phyloP scores from a whole-genome alignment of 805 yeast species.

The Saturnispora dispora region DNA sequence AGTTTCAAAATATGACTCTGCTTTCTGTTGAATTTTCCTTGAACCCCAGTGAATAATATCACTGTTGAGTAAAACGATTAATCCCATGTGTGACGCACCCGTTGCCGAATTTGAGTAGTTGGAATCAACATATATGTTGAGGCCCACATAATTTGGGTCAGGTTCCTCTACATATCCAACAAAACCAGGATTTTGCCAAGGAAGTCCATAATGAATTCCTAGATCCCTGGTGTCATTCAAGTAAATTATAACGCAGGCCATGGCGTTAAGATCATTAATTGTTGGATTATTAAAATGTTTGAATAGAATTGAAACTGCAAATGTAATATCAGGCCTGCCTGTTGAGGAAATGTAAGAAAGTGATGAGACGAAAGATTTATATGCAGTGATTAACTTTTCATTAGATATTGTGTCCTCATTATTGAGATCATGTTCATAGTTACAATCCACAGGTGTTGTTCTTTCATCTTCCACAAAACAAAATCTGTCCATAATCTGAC shows the following conservation, averaged over 20 bases:
- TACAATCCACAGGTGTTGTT: neutral
- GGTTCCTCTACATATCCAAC: neutral
- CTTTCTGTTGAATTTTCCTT: neutral
- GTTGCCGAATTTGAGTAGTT: neutral
- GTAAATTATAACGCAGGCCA: neutral
- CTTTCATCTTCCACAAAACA: neutral
- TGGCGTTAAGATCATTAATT: neutral
- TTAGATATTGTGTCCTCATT: neutral
- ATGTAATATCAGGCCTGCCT: neutral
- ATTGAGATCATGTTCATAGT: neutral
- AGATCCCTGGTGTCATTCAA: neutral
- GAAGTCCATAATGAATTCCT: neutral
- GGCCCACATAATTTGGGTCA: neutral
- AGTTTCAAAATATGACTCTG: neutral
- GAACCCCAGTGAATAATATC: neutral
- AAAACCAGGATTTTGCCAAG: neutral
- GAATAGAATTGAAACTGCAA: neutral
- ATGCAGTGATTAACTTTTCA: neutral
- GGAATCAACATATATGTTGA: neutral
- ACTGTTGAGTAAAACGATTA: neutral
- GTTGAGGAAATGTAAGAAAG: neutral
- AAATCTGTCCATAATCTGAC: neutral
- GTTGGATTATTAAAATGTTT: neutral
- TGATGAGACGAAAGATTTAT: neutral
- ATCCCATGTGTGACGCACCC: neutral